Base-by-base conservation (phyloP, 2,329 filamentous ascomycete genomes). In the Colletotrichum eremochloae region DNA sequence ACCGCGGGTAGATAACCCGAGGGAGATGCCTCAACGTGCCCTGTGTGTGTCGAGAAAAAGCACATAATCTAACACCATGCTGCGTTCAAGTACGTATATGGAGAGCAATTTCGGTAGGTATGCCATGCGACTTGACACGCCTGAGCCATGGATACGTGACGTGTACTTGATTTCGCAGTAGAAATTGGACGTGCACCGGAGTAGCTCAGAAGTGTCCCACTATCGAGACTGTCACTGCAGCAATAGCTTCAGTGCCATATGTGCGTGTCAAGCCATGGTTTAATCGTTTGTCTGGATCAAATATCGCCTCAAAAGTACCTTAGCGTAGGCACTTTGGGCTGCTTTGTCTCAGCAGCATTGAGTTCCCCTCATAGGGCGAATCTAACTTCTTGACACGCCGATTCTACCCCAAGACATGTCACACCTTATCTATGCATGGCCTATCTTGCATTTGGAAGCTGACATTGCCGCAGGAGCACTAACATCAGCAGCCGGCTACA, bases 371-470 rank as follows among this genome's bases (percentile, higher is more conserved):
- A 55, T 8, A 55, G n/a, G 31, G 31, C 52, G 31, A 56, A 56
- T 36, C 52, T 14, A 33, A 38, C 18, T 56, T 56, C 18, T 36
- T 56, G 50, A 56, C 18, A 36, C 29, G 50, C 29, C 12, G 29
- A 18, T 33, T 33, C 6, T 18, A 31, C 50, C 24, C 46, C 46
- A 14, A 9, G 9, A 50, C 44, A 20, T 18, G 42, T 18, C 12
- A 52, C 52, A 56, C 18, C 52, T 56, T 36, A 56, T 36, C 52
- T 56, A 7, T n/a, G 29, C 31, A 9, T 20, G 9, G 7, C 52
- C 52, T n/a, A 55, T 36, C 50, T 31, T 18, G 31, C 52, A 9
- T 55, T 55, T 55, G 31, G 52, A 31, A n/a, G 52, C 50, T 53
- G 50, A 33, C 31, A 52, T 29, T 55, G 31, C 29, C 29, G 29